These are phyloP conservation scores for Nepenthes gracilis DNA, from an alignment of 148 eudicot genomes.

Conservation along the genomic window DNA sequence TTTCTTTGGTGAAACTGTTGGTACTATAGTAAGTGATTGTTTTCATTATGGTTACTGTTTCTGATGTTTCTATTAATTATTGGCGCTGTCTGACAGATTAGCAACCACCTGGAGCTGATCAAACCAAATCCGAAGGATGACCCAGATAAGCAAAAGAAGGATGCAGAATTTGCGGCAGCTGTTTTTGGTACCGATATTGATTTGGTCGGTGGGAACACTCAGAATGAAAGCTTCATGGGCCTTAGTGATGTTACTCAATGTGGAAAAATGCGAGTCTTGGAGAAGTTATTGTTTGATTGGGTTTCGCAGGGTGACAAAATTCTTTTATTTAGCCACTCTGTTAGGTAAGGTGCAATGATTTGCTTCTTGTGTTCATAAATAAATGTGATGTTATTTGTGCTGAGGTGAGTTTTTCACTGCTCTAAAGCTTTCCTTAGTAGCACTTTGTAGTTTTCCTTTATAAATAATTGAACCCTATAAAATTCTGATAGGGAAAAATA, in stretches of 20 bases:
- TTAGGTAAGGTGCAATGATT: constrained; percentile 41
- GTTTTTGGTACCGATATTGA: constrained; percentile 76
- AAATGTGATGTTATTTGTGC: too few relatives aligned
- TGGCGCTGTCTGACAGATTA: constrained; percentile 39
- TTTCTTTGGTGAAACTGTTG: too few relatives aligned
- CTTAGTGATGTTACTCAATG: constrained; percentile 84
- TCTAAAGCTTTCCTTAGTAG: too few relatives aligned
- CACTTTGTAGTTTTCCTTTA: too few relatives aligned
- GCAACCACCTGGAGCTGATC: constrained; percentile 95
- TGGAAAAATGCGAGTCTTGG: constrained; percentile 94
- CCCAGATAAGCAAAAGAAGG: constrained; percentile 66
- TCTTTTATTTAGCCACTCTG: constrained; percentile 91
- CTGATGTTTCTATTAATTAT: neutral
- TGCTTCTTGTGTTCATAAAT: constrained; percentile 2
- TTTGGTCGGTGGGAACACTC: constrained; percentile 64
- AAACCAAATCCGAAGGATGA: constrained; percentile 94
- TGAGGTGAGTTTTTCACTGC: too few relatives aligned
- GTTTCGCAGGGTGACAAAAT: constrained; percentile 74
- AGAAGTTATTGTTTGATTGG: constrained; percentile 77
- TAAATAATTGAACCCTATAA: too few relatives aligned
- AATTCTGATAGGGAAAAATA: too few relatives aligned
- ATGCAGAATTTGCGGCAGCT: constrained; percentile 73
- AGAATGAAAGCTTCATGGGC: constrained; percentile 77
- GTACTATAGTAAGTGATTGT: too few relatives aligned
- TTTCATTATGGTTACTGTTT: too few relatives aligned